Evolutionary conservation across 2,329 filamentous ascomycete species (phyloP).

Genomic region (Xylariales sp.): DNA sequence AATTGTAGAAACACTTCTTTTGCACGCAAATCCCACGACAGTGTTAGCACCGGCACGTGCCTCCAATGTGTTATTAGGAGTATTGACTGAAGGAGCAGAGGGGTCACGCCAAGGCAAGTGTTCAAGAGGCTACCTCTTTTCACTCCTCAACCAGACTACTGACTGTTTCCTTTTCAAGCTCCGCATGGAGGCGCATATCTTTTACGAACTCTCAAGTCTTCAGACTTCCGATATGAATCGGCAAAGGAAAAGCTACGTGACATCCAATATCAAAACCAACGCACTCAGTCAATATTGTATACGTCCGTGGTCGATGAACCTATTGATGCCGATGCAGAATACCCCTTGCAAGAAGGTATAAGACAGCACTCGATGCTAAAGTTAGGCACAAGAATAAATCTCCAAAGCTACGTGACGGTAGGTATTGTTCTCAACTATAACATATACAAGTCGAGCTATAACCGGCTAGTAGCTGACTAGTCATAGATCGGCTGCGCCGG

Average conservation of each 20-base stretch:
- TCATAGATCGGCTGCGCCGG: slow-evolving; percentile 72
- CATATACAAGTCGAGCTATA: slow-evolving; percentile 4
- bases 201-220: slow-evolving; percentile 63
- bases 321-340: slow-evolving; percentile 22
- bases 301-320: slow-evolving; percentile 50
- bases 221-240: slow-evolving; percentile 66
- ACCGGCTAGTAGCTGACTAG: slow-evolving; percentile 8
- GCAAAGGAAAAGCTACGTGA: slow-evolving; percentile 63
- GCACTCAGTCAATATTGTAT: slow-evolving; percentile 53
- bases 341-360: too few species aligned
- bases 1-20: slow-evolving; percentile 56
- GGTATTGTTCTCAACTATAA: too few species aligned
- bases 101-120: too few species aligned
- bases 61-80: slow-evolving; percentile 33
- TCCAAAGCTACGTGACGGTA: slow-evolving; percentile 70
- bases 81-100: slow-evolving; percentile 28
- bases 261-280: slow-evolving; percentile 47
- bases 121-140: too few species aligned
- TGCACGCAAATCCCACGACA: slow-evolving; percentile 50
- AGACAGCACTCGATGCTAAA: too few species aligned
- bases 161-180: too few species aligned
- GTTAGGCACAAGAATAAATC: slow-evolving; percentile 65
- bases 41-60: slow-evolving; percentile 48
- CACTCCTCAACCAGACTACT: too few species aligned
- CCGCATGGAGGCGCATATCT: slow-evolving; percentile 40